These are phyloP conservation scores for Cytospora schulzeri DNA, from an alignment of 2,329 filamentous ascomycete genomes.

Conservation along the genomic window DNA sequence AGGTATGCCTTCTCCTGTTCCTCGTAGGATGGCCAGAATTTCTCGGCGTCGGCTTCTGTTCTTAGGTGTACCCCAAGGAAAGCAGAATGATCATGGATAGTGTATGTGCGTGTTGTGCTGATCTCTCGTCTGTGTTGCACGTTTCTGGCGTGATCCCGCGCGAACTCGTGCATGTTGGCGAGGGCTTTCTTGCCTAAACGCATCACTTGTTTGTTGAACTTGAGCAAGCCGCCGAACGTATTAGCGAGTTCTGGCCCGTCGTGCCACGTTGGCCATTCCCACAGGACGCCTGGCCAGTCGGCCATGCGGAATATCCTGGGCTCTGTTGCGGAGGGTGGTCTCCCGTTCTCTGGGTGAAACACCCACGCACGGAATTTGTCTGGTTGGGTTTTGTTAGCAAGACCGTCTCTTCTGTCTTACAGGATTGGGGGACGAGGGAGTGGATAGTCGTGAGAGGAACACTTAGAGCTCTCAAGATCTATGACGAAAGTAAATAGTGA, in stretches of 20 bases:
- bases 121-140: not conserved
- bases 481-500: not conserved
- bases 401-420: no score
- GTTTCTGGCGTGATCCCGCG: conserved; percentile 23
- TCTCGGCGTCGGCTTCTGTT: conserved; percentile 49
- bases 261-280: conserved; percentile 49
- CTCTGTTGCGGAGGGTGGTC: conserved; percentile 29
- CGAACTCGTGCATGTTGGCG: conserved; percentile 39
- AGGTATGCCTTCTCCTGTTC: conserved; percentile 46
- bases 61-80: conserved; percentile 49
- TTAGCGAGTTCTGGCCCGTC: conserved; percentile 51
- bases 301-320: conserved; percentile 44
- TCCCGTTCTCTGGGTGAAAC: conserved; percentile 31
- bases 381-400: conserved; percentile 31
- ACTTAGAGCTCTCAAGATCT: not conserved
- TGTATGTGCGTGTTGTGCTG: not conserved
- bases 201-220: conserved; percentile 45
- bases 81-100: conserved; percentile 23
- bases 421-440: no score
- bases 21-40: conserved; percentile 48
- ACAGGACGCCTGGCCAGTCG: conserved; percentile 44
- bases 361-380: conserved; percentile 37
- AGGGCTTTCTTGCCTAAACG: conserved; percentile 43
- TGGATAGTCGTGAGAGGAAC: not conserved
- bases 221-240: conserved; percentile 46